Evolutionary conservation across 495 filamentous ascomycete species (phyloP).

Genomic region (Xylaria intraflava): DNA sequence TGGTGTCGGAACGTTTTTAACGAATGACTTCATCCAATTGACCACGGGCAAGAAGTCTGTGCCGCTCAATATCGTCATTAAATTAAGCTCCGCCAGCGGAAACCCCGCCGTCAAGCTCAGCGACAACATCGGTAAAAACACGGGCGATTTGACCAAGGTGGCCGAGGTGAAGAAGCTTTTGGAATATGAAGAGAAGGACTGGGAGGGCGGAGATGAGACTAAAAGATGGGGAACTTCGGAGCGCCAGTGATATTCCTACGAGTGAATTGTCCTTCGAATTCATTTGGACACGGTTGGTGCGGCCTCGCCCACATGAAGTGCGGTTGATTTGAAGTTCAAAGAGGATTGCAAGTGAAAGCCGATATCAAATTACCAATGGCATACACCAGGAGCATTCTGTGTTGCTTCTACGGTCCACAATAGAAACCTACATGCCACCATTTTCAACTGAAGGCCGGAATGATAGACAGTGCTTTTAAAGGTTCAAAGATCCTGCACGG

Average conservation of each 20-base stretch:
- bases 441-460: too few relatives aligned
- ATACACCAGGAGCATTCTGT: too few relatives aligned
- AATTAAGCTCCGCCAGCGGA: slow-evolving; percentile 76
- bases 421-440: too few relatives aligned
- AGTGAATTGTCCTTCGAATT: too few relatives aligned
- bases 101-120: slow-evolving; percentile 91
- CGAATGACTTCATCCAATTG: slow-evolving; percentile 75
- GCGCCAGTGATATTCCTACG: neutral
- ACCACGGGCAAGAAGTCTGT: slow-evolving; percentile 71
- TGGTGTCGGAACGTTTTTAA: slow-evolving; percentile 91
- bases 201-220: slow-evolving; percentile 78
- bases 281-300: too few relatives aligned
- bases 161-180: slow-evolving; percentile 75
- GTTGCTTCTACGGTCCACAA: too few relatives aligned
- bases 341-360: too few relatives aligned
- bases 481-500: too few relatives aligned
- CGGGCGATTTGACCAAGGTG: slow-evolving; percentile 73
- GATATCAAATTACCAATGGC: too few relatives aligned
- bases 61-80: slow-evolving; percentile 98
- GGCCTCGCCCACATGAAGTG: too few relatives aligned
- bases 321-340: too few relatives aligned
- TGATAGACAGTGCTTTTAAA: too few relatives aligned
- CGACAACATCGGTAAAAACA: slow-evolving; percentile 95
- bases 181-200: slow-evolving; percentile 77
- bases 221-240: slow-evolving; percentile 59